Conservation (phyloP, 768 basidiomycete genomes). For the Tylopilus felleus region DNA sequence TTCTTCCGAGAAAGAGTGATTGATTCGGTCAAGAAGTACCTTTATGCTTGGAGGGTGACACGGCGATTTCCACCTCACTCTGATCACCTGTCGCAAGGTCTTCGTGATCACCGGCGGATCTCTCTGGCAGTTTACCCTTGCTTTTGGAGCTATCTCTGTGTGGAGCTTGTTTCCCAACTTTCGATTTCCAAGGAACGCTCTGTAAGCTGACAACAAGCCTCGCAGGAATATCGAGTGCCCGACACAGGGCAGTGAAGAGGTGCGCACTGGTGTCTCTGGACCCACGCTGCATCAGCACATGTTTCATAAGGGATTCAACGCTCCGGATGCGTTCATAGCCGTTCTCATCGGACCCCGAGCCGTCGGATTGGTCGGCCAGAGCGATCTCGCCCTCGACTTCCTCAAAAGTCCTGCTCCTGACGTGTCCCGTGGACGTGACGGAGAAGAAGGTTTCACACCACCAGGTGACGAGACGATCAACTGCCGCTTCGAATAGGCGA, state of each 20-base stretch:
- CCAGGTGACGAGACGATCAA: constrained; percentile 75
- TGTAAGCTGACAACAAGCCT: constrained; percentile 89
- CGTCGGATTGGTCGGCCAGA: constrained; percentile 30
- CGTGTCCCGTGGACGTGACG: constrained; percentile 58
- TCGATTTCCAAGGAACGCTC: constrained; percentile 85
- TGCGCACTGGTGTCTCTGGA: constrained; percentile 86
- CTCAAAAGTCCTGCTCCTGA: constrained; percentile 75
- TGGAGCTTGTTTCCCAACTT: constrained; percentile 47
- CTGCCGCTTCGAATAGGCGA: constrained; percentile 80
- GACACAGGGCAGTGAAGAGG: constrained; percentile 85
- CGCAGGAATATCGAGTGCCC: constrained; percentile 82
- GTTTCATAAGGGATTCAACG: constrained; percentile 90
- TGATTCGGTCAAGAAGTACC: constrained; percentile 23
- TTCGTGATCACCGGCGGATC: constrained; percentile 17
- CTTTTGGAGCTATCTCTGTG: constrained; percentile 40
- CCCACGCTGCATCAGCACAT: constrained; percentile 75
- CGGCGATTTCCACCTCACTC: constrained; percentile 37
- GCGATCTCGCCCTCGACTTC: constrained; percentile 50
- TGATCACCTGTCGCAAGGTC: constrained; percentile 33
- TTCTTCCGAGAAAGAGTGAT: background rate
- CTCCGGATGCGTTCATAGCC: constrained; percentile 70
- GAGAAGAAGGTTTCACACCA: constrained; percentile 77
- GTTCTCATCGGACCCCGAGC: constrained; percentile 39
- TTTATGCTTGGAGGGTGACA: constrained; percentile 33
- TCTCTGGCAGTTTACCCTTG: constrained; percentile 32